phyloP scores from a whole-genome alignment of 2,329 filamentous ascomycete genomes.

The Cadophora luteo-olivacea region DNA sequence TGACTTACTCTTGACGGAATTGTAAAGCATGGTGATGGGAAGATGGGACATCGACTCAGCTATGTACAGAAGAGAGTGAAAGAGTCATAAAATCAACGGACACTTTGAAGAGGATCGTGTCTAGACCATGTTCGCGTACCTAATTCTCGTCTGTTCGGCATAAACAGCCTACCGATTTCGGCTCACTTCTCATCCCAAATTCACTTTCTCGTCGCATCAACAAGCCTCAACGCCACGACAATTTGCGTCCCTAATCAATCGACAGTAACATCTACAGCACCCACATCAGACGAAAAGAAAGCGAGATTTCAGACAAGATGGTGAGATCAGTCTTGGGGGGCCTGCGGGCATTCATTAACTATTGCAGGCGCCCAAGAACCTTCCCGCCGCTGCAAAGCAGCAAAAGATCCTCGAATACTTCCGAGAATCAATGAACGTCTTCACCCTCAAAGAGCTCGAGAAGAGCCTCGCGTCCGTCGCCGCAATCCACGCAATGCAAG shows the following conservation, averaged over 20 bases:
- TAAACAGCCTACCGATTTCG: not conserved
- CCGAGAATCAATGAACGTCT: constrained; percentile 63
- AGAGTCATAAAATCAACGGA: not conserved
- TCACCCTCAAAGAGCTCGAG: constrained; percentile 72
- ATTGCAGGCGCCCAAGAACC: constrained; percentile 56
- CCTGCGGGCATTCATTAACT: not conserved
- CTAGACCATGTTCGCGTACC: too few relatives aligned
- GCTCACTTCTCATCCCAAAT: not conserved
- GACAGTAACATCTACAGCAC: not conserved
- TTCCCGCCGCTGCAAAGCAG: constrained; percentile 63
- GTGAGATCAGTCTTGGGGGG: not conserved
- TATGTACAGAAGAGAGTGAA: not conserved
- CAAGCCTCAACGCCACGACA: not conserved
- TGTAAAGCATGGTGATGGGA: not conserved
- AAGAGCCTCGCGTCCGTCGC: constrained; percentile 66
- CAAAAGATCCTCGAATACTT: constrained; percentile 64
- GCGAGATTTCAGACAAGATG: not conserved
- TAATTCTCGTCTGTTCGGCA: not conserved
- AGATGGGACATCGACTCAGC: not conserved
- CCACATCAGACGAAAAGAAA: not conserved
- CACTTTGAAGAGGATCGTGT: not conserved
- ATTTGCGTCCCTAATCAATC: not conserved
- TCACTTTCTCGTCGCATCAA: not conserved
- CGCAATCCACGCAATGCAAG: constrained; percentile 69
- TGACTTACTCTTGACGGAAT: constrained; percentile 29